Base-by-base conservation (phyloP, 257 asterid species). In the Solanum virginianum region DNA sequence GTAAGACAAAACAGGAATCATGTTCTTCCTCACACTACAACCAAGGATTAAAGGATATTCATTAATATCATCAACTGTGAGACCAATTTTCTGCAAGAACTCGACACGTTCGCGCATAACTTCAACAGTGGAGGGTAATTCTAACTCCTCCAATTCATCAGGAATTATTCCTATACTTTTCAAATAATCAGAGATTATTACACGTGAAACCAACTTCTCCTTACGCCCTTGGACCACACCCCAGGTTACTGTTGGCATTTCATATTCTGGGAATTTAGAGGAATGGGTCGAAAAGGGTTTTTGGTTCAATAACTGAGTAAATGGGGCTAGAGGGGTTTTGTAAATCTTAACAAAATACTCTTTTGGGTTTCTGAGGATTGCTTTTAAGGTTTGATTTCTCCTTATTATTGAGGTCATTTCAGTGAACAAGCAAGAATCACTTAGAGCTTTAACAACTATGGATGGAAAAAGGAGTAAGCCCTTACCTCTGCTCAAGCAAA, bases 231-330 rank as follows among this genome's bases (percentile, higher is more conserved):
- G 89, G 22, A 87, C 87, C 11, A 91, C 95, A 43, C 98, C 98
- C 98, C 99, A 96, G 0, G 99, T 95, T 10, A 96, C 98, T 1
- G 98, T 65, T 9, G 99, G 99, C 98, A 95, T 96, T 86, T 96
- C 94, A 83, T 91, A 95, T 84, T 96, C 99, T 1, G 97, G 95
- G 77, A 93, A 94, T 53, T 88, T 93, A 36, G 41, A 36, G 41
- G 41, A 36, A 0, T 92, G 89, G 9, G 98, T 84, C 11, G 98
- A 94, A 82, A 86, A 94, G 84, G 88, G 79, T 45, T 26, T 82
- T 8, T 14, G 70, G 41, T 0, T 36, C 41, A 36, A 36, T 36
- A 36, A 36, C 6, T 5, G 41, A 36, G 41, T 36, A 36, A 36
- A 4, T 36, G 6, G 41, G 41, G 41, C 41, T 36, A 4, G 41